Conservation (phyloP, 352 stramenopile species). For the Halophytophthora batemanensis region DNA sequence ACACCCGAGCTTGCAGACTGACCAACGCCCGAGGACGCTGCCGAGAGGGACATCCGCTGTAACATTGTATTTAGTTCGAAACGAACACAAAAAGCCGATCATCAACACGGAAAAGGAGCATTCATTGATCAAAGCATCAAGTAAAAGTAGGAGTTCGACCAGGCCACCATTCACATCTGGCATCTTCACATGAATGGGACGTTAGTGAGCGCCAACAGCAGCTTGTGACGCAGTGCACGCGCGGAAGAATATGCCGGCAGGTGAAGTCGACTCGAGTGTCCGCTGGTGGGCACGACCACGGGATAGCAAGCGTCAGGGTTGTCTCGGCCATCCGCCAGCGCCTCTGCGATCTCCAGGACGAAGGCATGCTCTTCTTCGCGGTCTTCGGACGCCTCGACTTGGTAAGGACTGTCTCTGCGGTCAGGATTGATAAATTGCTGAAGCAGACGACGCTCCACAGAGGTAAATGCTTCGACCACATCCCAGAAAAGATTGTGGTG, state of each 20-base stretch:
- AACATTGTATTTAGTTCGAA: slow-evolving; percentile 49
- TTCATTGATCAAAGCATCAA: too few relatives aligned
- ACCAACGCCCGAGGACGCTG: neutral
- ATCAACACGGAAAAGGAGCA: slow-evolving; percentile 13
- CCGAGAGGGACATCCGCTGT: slow-evolving; percentile 19
- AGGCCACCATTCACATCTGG: too few relatives aligned
- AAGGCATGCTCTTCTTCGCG: slow-evolving; percentile 10
- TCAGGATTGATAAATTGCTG: slow-evolving; percentile 46
- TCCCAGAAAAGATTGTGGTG: slow-evolving; percentile 53
- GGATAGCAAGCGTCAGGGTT: slow-evolving; percentile 61
- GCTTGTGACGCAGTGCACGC: slow-evolving; percentile 48
- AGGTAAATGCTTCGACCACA: slow-evolving; percentile 36
- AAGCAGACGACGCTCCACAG: slow-evolving; percentile 38
- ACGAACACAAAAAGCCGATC: slow-evolving; percentile 21
- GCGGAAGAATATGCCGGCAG: slow-evolving; percentile 57
- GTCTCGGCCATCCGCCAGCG: slow-evolving; percentile 36
- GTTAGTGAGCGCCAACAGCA: slow-evolving; percentile 56
- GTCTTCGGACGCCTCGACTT: neutral
- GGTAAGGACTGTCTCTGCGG: slow-evolving; percentile 6
- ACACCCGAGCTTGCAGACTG: slow-evolving; percentile 1
- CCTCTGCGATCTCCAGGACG: slow-evolving; percentile 44
- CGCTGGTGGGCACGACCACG: slow-evolving; percentile 34
- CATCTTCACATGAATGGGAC: slow-evolving; percentile 21
- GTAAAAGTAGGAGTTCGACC: too few relatives aligned
- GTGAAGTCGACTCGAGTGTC: slow-evolving; percentile 38